Evolutionary conservation across 305 asterid species (phyloP).

Genomic region (Fraxinus platypoda): DNA sequence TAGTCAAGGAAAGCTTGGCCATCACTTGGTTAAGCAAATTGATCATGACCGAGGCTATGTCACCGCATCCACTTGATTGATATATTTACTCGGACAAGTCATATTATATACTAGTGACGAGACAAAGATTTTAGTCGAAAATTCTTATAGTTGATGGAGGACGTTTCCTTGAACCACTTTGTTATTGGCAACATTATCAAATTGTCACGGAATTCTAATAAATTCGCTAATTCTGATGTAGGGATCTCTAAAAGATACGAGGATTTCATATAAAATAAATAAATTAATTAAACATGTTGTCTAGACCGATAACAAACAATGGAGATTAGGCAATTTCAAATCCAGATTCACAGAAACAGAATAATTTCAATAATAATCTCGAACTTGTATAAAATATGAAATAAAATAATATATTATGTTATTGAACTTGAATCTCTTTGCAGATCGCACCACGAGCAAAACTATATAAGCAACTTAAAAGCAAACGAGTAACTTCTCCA

Average conservation of each 20-base stretch:
- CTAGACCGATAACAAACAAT: conserved; percentile 1
- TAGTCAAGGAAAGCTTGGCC: too few relatives aligned
- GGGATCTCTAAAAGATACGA: neutral
- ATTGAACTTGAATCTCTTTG: neutral
- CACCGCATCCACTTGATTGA: too few relatives aligned
- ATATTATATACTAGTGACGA: too few relatives aligned
- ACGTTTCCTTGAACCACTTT: too few relatives aligned
- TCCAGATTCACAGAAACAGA: neutral
- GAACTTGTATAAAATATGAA: neutral
- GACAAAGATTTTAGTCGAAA: too few relatives aligned
- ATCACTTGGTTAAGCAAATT: too few relatives aligned
- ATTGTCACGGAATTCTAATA: neutral
- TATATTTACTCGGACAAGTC: too few relatives aligned
- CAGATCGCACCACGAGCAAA: too few relatives aligned
- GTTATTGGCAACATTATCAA: neutral
- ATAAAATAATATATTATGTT: neutral
- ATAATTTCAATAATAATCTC: conserved; percentile 1
- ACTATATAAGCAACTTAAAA: too few relatives aligned
- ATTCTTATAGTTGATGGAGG: too few relatives aligned
- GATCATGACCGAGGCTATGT: too few relatives aligned
- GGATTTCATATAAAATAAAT: neutral
- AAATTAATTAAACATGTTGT: neutral
- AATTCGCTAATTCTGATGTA: neutral
- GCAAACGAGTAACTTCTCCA: too few relatives aligned
- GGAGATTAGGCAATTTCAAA: conserved; percentile 12